Evolutionary conservation across 2,329 filamentous ascomycete species (phyloP).

Genomic region (Calonectria crousiana): DNA sequence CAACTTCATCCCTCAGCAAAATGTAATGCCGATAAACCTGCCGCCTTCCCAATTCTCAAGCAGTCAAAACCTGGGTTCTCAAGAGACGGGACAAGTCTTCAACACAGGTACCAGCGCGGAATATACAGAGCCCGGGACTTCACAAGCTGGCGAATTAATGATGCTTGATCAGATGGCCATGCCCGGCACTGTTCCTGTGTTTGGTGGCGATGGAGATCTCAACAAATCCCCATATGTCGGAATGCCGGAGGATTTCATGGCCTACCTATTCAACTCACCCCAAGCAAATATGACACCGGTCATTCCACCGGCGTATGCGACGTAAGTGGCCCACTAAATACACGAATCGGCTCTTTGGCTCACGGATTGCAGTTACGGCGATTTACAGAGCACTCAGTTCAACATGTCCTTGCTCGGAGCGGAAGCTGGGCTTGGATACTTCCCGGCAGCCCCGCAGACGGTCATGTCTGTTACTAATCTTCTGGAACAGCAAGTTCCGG

Average conservation of each 20-base stretch:
- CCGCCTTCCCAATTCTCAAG: slow-evolving; percentile 69
- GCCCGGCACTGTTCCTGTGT: slow-evolving; percentile 83
- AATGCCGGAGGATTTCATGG: slow-evolving; percentile 88
- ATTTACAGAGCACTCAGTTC: slow-evolving; percentile 58
- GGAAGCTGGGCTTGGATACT: slow-evolving; percentile 65
- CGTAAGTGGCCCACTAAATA: slow-evolving; percentile 54
- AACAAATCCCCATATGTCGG: slow-evolving; percentile 87
- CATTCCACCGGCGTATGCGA: slow-evolving; percentile 56
- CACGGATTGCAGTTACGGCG: slow-evolving; percentile 61
- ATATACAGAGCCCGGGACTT: slow-evolving; percentile 59
- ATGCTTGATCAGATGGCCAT: slow-evolving; percentile 72
- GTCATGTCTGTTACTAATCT: slow-evolving; percentile 92
- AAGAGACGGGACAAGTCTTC: slow-evolving; percentile 54
- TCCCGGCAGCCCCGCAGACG: slow-evolving; percentile 75
- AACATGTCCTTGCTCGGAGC: slow-evolving; percentile 61
- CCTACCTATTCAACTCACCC: slow-evolving; percentile 79
- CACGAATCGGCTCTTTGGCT: slow-evolving; percentile 30
- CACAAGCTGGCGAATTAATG: slow-evolving; percentile 66
- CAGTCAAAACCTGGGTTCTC: slow-evolving; percentile 40
- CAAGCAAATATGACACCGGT: slow-evolving; percentile 57
- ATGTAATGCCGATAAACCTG: slow-evolving; percentile 72
- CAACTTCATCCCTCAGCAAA: slow-evolving; percentile 70
- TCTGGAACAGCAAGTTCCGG: slow-evolving; percentile 82
- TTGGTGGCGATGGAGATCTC: slow-evolving; percentile 81
- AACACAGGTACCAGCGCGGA: slow-evolving; percentile 54